Conservation (phyloP, 441 rosid species). For the Croton setiger region DNA sequence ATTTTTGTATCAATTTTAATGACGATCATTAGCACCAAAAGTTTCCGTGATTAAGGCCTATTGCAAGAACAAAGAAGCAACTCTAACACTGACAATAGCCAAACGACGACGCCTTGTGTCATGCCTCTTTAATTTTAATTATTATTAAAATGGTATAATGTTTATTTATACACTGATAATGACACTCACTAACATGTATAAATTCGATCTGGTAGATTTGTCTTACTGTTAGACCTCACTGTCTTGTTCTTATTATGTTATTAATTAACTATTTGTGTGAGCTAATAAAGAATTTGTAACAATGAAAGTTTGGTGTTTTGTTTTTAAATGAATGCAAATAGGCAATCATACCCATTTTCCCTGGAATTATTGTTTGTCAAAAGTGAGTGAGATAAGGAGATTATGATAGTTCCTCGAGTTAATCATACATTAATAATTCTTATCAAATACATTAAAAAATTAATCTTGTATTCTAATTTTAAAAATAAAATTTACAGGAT, state of each 20-base stretch:
- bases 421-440: neutral
- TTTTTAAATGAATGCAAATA: no score
- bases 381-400: constrained; percentile 13
- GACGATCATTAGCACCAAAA: constrained; percentile 28
- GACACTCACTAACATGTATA: constrained; percentile 39
- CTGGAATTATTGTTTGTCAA: neutral
- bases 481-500: no score
- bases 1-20: constrained; percentile 18
- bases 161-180: constrained; percentile 20
- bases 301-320: neutral
- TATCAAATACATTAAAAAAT: neutral
- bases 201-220: constrained; percentile 22
- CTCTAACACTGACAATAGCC: constrained; percentile 41
- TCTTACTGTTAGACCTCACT: constrained; percentile 21
- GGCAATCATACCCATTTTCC: constrained; percentile 3
- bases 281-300: neutral
- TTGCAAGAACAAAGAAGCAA: constrained; percentile 1
- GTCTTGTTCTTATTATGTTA: constrained; percentile 11
- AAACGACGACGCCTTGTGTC: constrained; percentile 37
- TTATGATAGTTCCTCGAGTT: constrained; percentile 11
- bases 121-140: constrained; percentile 11
- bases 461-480: neutral
- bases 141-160: constrained; percentile 9
- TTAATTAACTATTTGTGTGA: no score
- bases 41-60: constrained; percentile 29